Conservation (phyloP, 306 rosid genomes). For the Herpetospermum pedunculosum region DNA sequence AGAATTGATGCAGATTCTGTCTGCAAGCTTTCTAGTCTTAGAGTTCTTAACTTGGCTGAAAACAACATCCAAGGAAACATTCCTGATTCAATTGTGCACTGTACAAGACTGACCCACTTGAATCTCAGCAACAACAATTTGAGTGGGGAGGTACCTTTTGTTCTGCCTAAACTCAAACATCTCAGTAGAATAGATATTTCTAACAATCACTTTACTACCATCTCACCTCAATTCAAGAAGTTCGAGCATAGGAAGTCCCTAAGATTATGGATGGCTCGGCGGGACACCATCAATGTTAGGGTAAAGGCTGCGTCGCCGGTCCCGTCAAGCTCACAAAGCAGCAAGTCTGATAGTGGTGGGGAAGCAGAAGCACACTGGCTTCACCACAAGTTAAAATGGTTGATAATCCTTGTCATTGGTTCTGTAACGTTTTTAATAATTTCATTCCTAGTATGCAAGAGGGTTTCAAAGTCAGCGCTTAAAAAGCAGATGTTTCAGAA, state of each 20-base stretch:
- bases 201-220: constrained; percentile 27
- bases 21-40: constrained; percentile 24
- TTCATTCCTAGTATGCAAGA: constrained; percentile 22
- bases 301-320: background rate
- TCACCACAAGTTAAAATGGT: background rate
- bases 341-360: background rate
- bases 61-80: constrained; percentile 24
- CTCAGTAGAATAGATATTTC: constrained; percentile 43
- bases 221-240: constrained; percentile 15
- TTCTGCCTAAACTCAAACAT: constrained; percentile 31
- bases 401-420: constrained; percentile 12
- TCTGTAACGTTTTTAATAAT: constrained; percentile 16
- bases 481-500: constrained; percentile 9
- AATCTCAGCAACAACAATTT: constrained; percentile 41
- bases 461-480: constrained; percentile 1
- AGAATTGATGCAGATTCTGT: constrained; percentile 24
- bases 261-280: constrained; percentile 9
- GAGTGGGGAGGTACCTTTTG: constrained; percentile 44
- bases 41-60: constrained; percentile 26
- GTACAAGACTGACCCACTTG: constrained; percentile 35
- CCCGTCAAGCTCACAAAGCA: constrained; percentile 7
- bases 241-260: constrained; percentile 6
- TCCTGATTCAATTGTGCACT: constrained; percentile 25
- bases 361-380: background rate
- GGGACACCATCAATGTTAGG: background rate